phyloP scores from a whole-genome alignment of 257 asterid genomes.

The Ehretia macrophylla region DNA sequence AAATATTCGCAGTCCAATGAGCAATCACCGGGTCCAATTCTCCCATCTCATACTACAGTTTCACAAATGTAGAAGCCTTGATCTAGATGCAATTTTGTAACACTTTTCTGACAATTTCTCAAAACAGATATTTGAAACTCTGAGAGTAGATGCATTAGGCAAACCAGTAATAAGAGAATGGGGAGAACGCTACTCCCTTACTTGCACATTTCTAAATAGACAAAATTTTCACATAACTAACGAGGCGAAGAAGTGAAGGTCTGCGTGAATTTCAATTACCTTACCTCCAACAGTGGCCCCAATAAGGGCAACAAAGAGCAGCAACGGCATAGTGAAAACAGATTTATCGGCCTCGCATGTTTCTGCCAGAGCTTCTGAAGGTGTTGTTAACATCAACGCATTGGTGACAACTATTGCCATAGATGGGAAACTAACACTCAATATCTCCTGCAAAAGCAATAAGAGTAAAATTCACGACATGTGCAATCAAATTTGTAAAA shows the following conservation, averaged over 20 bases:
- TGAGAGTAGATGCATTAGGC: too few relatives aligned
- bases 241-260: slow-evolving; percentile 1
- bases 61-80: too few relatives aligned
- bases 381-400: slow-evolving; percentile 51
- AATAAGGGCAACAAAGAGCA: slow-evolving; percentile 73
- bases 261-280: slow-evolving; percentile 7
- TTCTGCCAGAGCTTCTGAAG: slow-evolving; percentile 80
- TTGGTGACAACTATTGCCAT: slow-evolving; percentile 40
- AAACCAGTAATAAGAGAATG: too few relatives aligned
- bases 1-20: background rate
- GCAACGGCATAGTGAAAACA: slow-evolving; percentile 64
- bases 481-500: background rate
- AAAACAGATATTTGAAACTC: too few relatives aligned
- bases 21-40: too few relatives aligned
- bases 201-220: too few relatives aligned
- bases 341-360: slow-evolving; percentile 73
- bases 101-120: too few relatives aligned
- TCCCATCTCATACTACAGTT: too few relatives aligned
- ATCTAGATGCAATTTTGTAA: too few relatives aligned
- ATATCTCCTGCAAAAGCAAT: slow-evolving; percentile 39
- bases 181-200: too few relatives aligned
- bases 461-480: slow-evolving; percentile 5
- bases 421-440: slow-evolving; percentile 32
- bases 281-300: slow-evolving; percentile 99
- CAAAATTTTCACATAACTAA: too few relatives aligned